A percentile compares a stretch with the other conserved stretches of the same genome.
Conservation (phyloP, 495 filamentous ascomycete genomes). For the Daldinia caldariorum region DNA sequence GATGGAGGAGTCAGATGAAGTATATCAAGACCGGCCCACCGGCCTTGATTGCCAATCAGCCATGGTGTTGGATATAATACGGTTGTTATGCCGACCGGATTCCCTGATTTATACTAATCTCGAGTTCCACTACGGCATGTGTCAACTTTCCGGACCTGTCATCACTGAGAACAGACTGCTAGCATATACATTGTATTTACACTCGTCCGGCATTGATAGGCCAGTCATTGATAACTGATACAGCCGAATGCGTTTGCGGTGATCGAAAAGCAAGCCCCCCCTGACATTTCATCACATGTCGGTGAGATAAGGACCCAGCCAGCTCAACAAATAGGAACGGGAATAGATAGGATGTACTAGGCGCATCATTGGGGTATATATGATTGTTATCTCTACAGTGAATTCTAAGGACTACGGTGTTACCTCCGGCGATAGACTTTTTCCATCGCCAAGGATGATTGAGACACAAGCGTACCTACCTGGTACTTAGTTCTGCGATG, state of each 20-base stretch:
- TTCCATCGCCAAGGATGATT: not conserved
- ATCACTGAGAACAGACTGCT: not conserved
- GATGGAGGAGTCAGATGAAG: not conserved
- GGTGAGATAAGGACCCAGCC: constrained; percentile 29
- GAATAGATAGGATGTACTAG: constrained; percentile 13
- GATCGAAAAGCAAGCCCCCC: constrained; percentile 1
- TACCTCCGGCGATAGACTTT: not conserved
- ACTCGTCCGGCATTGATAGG: not conserved
- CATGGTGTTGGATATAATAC: not conserved
- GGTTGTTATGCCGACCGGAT: constrained; percentile 13
- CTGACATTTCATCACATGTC: constrained; percentile 31
- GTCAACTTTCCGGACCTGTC: constrained; percentile 10
- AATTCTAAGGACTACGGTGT: not conserved
- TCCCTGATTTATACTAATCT: constrained; percentile 18
- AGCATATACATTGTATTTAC: not conserved
- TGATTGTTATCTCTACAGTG: not conserved
- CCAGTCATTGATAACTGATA: constrained; percentile 14
- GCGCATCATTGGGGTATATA: not conserved
- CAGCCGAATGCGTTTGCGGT: not conserved
- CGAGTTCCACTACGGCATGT: constrained; percentile 28
- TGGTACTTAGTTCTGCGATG: no score
- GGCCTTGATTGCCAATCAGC: not conserved
- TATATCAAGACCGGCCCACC: constrained; percentile 1
- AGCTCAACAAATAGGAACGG: constrained; percentile 29
- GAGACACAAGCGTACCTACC: no score